Base-by-base conservation (phyloP, 2,329 filamentous ascomycete genomes). In the Tolypocladium nubicola region DNA sequence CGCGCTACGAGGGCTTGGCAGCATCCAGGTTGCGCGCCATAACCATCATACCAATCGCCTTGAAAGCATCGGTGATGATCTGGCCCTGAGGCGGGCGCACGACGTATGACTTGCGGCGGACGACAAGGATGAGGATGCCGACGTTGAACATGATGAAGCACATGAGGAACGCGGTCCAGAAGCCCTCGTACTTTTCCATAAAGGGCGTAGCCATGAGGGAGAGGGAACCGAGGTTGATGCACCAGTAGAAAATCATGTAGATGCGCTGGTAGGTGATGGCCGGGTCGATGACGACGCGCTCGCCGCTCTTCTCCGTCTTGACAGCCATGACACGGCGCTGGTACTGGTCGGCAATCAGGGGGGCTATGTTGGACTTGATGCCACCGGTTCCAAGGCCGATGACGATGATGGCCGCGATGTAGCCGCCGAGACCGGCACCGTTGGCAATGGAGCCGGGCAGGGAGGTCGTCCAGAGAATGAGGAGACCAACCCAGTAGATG, bases 171-270 rank as follows among this genome's bases (percentile, higher is more conserved):
- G 84, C 86, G 1, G 78, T 78, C 79, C 85, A 89, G 79, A 86
- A 90, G 4, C 83, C 84, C 58, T 84, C 70, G 63, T 85, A 79
- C 58, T 80, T 74, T 69, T 91, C 88, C 74, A 89, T 79, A 66
- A 83, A 85, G 1, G 83, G 83, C 0, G 84, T 89, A 8, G 81
- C 84, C 62, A 90, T 78, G 56, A 82, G 75, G 0, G 82, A 87
- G 8, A 91, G 75, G 1, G 84, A 82, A n/a, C 87, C 88, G 19
- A 90, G 63, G 70, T 90, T 90, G 67, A 90, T 89, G 71, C 83
- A 86, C 68, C 79, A 78, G 71, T 89, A 89, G 74, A 89, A 89
- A 66, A 89, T 80, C 83, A 84, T 87, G 75, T 87, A 89, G 60
- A 89, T 83, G 53, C 84, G 78, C 65, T 86, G 82, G 60, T 85